Evolutionary conservation across 768 basidiomycete genomes (phyloP).

Genomic region (Russula virescens): DNA sequence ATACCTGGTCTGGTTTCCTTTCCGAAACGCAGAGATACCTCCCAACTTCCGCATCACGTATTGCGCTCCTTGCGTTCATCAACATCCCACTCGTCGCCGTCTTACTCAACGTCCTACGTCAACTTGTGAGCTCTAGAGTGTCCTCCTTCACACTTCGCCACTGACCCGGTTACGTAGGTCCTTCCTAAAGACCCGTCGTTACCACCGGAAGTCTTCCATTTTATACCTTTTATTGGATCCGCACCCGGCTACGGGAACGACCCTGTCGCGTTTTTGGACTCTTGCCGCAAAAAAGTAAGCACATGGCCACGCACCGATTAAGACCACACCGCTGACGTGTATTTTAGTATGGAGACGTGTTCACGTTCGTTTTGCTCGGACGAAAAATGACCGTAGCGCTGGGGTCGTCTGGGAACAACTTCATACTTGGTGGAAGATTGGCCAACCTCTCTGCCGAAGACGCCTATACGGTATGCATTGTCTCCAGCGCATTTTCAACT

Average conservation of each 20-base stretch:
- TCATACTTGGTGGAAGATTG: slow-evolving; percentile 90
- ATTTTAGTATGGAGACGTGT: slow-evolving; percentile 87
- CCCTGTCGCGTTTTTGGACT: slow-evolving; percentile 82
- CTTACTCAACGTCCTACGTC: slow-evolving; percentile 68
- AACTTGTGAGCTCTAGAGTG: slow-evolving; percentile 51
- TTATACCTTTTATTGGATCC: slow-evolving; percentile 86
- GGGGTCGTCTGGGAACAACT: slow-evolving; percentile 88
- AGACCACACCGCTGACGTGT: not conserved
- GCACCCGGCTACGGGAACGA: slow-evolving; percentile 87
- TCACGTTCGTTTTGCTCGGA: slow-evolving; percentile 90
- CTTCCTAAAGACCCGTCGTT: slow-evolving; percentile 61
- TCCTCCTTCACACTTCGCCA: not conserved
- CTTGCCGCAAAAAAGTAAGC: slow-evolving; percentile 67
- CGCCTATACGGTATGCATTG: slow-evolving; percentile 74
- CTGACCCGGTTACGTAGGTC: slow-evolving; percentile 40
- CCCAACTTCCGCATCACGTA: slow-evolving; percentile 26
- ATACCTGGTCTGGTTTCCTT: slow-evolving; percentile 30
- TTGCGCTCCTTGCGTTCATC: slow-evolving; percentile 43
- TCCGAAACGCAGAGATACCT: slow-evolving; percentile 26
- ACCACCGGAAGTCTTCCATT: slow-evolving; percentile 92
- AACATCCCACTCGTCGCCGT: slow-evolving; percentile 66
- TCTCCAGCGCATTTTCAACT: not conserved
- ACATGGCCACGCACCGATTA: slow-evolving; percentile 14
- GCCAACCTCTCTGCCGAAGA: slow-evolving; percentile 92
- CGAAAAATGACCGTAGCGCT: slow-evolving; percentile 87